These are phyloP conservation scores for Terfezia boudieri DNA, from an alignment of 495 filamentous ascomycete genomes.

Conservation along the genomic window DNA sequence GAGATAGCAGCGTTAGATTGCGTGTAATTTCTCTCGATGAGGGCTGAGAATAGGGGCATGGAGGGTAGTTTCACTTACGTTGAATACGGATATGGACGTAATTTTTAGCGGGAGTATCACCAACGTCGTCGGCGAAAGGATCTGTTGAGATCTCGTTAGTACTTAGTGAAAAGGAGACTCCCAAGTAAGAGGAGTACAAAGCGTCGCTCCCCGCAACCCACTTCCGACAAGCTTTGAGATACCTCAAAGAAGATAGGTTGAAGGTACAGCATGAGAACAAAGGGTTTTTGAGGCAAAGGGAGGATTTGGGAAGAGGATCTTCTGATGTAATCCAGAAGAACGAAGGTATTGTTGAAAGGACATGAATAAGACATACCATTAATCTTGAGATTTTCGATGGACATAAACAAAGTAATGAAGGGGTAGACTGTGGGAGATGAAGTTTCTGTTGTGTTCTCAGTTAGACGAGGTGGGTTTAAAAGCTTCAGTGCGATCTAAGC, in stretches of 20 bases:
- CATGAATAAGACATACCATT: constrained; percentile 48
- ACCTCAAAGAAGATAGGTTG: neutral
- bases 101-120: constrained; percentile 91
- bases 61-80: constrained; percentile 42
- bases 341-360: too few relatives aligned
- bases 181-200: neutral
- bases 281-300: constrained; percentile 1
- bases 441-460: neutral
- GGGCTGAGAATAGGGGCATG: constrained; percentile 5
- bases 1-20: constrained; percentile 3
- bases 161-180: neutral
- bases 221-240: neutral
- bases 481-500: too few relatives aligned
- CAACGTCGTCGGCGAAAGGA: constrained; percentile 99
- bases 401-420: constrained; percentile 51
- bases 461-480: neutral
- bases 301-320: too few relatives aligned
- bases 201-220: neutral
- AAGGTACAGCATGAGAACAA: constrained; percentile 14
- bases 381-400: constrained; percentile 99
- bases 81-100: constrained; percentile 99
- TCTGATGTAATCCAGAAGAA: too few relatives aligned
- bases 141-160: constrained; percentile 28
- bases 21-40: neutral
- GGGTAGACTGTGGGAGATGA: neutral